A percentile compares a stretch with the other conserved stretches of the same genome.
These are phyloP conservation scores for Cicer judaicum DNA, from an alignment of 306 rosid species.

Conservation along the genomic window DNA sequence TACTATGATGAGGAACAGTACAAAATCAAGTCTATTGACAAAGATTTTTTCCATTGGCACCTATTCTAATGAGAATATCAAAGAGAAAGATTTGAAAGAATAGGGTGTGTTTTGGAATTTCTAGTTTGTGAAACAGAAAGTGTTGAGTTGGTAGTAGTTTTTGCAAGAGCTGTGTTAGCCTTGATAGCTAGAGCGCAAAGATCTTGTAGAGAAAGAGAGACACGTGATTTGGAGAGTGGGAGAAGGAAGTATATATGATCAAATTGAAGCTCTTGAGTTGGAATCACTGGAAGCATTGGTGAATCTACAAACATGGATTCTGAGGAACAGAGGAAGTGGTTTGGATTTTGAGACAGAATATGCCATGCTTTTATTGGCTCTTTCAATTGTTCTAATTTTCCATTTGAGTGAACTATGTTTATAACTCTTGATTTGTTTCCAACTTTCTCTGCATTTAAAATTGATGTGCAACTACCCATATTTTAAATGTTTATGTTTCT, in stretches of 20 bases:
- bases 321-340: constrained; percentile 58
- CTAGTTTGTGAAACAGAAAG: constrained; percentile 6
- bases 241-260: constrained; percentile 64
- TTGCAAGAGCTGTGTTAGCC: constrained; percentile 63
- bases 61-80: constrained; percentile 28
- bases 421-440: constrained; percentile 38
- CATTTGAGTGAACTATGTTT: constrained; percentile 60
- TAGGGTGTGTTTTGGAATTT: constrained; percentile 23
- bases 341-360: constrained; percentile 61
- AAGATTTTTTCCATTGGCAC: too few relatives aligned
- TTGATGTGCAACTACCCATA: constrained; percentile 72
- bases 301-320: constrained; percentile 62
- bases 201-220: constrained; percentile 58
- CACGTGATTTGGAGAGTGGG: constrained; percentile 48
- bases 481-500: neutral
- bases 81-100: constrained; percentile 30
- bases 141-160: neutral
- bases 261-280: constrained; percentile 58
- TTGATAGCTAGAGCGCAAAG: constrained; percentile 61
- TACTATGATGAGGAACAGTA: too few relatives aligned
- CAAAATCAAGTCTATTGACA: too few relatives aligned
- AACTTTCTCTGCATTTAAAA: constrained; percentile 38
- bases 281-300: constrained; percentile 37
- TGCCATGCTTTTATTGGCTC: constrained; percentile 54
- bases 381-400: constrained; percentile 59